Evolutionary conservation across 2,329 filamentous ascomycete species (phyloP).

Genomic region (Talaromyces amestolkiae): DNA sequence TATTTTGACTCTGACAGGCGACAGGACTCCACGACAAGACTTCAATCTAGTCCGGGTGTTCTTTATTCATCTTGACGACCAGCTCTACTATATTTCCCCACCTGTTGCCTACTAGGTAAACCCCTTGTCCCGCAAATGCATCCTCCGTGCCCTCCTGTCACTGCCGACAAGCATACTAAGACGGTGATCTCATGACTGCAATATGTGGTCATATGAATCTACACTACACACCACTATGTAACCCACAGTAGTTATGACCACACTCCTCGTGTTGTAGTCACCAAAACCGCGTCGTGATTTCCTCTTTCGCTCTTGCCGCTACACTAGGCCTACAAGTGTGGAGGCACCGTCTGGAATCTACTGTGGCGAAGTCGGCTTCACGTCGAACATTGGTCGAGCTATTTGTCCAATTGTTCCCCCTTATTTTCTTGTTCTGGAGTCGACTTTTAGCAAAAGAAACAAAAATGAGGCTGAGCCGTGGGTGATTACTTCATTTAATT

Average conservation of each 20-base stretch:
- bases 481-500: not conserved
- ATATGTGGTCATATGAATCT: not conserved
- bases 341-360: not conserved
- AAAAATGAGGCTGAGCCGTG: slow-evolving; percentile 6
- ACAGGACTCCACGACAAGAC: not conserved
- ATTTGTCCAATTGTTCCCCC: not conserved
- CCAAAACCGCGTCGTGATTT: not conserved
- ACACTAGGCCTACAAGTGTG: not conserved
- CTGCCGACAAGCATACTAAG: not conserved
- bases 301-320: not conserved
- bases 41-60: not conserved
- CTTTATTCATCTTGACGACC: not conserved
- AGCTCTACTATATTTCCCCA: not conserved
- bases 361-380: slow-evolving; percentile 5
- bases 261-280: not conserved
- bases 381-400: not conserved
- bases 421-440: not conserved
- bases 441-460: not conserved
- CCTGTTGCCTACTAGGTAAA: not conserved
- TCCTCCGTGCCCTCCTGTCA: not conserved
- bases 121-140: not conserved
- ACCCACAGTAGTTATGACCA: not conserved
- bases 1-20: not conserved
- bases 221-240: not conserved
- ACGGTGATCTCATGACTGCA: not conserved